Evolutionary conservation across 352 stramenopile genomes (phyloP), one percentile per base, ranked within the genome.

Genomic region (Nothophytophthora sp.): DNA sequence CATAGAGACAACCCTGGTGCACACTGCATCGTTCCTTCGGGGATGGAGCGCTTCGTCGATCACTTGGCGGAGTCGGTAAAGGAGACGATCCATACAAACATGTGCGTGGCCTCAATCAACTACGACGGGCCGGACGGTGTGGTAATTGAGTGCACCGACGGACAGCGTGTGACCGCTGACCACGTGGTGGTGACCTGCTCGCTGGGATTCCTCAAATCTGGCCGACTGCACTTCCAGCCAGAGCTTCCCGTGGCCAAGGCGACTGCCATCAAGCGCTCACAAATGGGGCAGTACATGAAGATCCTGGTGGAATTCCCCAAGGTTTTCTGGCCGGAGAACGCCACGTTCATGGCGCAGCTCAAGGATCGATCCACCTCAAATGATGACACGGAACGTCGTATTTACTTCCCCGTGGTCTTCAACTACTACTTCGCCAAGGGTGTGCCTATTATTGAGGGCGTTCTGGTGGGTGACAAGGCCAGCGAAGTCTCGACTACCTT

Each of bases 271-370:
- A 15, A 74, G 4, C 55, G 68, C 11, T 84, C 80, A 7, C 64
- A 64, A 12, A 87, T 88, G 65, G 79, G 78, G 8, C 72, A 86
- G 34, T 88, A 88, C 50, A 88, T 90, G 73, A 90, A 88, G 55
- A 63, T 92, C n/a, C 47, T 88, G 4, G 55, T 92, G 28, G 63
- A 85, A 36, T 92, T 90, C 47, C 74, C 71, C 0, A 37, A 62
- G 13, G 63, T 80, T 0, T 92, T 92, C 38, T 92, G 81, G 81
- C 63, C 72, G 2, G 32, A 70, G 12, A 37, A 79, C 19, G 58
- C 63, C 4, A 65, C 64, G 2, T 82, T 88, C 28, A 70, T 84
- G 15, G 66, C 57, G 0, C 70, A 85, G 23, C 45, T 82, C 36
- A 49, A 29, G 6, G 30, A 50, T 9, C 16, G 22, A 0, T 41